Evolutionary conservation across 768 basidiomycete species (phyloP).

Genomic region (Terana coerulea): DNA sequence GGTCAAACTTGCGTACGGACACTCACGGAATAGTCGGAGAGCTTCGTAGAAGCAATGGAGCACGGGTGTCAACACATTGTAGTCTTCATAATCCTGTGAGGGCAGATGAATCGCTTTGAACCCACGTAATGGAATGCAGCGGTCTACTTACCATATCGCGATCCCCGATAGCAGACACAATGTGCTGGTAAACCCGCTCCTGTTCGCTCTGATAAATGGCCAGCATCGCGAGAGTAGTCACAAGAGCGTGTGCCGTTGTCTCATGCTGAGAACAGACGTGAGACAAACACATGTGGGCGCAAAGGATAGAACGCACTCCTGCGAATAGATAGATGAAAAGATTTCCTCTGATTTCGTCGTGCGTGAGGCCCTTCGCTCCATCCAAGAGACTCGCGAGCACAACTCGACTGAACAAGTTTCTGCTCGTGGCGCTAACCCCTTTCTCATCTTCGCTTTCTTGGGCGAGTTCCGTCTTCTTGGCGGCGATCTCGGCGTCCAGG

Average conservation of each 20-base stretch:
- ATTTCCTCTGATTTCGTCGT: slow-evolving; percentile 17
- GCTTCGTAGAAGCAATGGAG: slow-evolving; percentile 18
- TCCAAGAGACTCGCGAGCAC: slow-evolving; percentile 14
- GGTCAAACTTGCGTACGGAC: not conserved
- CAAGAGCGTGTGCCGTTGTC: slow-evolving; percentile 23
- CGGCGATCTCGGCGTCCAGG: slow-evolving; percentile 16
- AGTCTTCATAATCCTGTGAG: slow-evolving; percentile 17
- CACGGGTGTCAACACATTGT: slow-evolving; percentile 3
- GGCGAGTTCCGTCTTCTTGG: slow-evolving; percentile 5
- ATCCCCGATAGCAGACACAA: not conserved
- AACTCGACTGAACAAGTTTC: slow-evolving; percentile 16
- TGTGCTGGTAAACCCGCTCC: slow-evolving; percentile 12
- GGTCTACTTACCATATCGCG: slow-evolving; percentile 8
- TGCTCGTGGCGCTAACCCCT: not conserved
- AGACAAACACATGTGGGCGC: not conserved
- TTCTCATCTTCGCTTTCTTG: not conserved
- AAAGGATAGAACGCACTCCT: slow-evolving; percentile 9
- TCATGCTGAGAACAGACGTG: slow-evolving; percentile 7
- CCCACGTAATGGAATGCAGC: not conserved
- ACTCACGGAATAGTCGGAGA: slow-evolving; percentile 15
- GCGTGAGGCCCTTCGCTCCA: slow-evolving; percentile 7
- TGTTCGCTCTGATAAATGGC: slow-evolving; percentile 24
- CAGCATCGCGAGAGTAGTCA: slow-evolving; percentile 20
- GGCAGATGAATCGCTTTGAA: not conserved
- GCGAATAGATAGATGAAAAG: slow-evolving; percentile 24